Evolutionary conservation across 306 rosid genomes (phyloP).

Genomic region (Prunus armeniaca): DNA sequence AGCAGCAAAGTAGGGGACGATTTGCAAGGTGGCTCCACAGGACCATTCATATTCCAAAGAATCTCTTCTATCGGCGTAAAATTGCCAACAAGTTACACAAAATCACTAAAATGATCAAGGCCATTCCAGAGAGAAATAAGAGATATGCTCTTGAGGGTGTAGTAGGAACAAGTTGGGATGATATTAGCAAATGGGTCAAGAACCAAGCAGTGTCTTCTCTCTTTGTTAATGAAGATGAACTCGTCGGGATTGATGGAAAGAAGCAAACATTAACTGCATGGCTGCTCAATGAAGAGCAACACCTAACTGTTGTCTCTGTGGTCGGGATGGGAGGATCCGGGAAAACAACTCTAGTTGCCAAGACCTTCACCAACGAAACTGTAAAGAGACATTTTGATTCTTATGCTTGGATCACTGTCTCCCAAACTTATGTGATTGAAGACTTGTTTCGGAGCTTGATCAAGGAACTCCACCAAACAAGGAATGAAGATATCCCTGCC

Average conservation of each 20-base stretch:
- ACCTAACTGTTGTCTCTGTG: neutral
- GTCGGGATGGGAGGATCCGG: neutral
- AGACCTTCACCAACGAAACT: neutral
- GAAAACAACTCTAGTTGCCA: slow-evolving; percentile 1
- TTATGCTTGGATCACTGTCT: slow-evolving; percentile 17
- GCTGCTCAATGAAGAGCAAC: neutral
- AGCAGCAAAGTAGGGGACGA: neutral
- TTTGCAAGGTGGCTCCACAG: neutral
- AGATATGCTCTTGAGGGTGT: neutral
- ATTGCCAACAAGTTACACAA: neutral
- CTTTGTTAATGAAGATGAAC: slow-evolving; percentile 6
- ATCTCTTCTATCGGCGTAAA: neutral
- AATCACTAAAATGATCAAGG: neutral
- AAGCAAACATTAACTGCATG: neutral
- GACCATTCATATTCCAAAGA: neutral
- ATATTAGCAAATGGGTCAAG: neutral
- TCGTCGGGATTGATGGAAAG: slow-evolving; percentile 3
- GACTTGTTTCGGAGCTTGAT: slow-evolving; percentile 26
- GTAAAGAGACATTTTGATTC: neutral
- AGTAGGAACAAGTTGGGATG: neutral
- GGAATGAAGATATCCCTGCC: neutral
- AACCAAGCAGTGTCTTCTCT: neutral
- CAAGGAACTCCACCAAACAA: slow-evolving; percentile 2
- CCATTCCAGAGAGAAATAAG: neutral
- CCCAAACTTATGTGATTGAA: slow-evolving; percentile 15